Evolutionary conservation across 495 filamentous ascomycete species (phyloP), one percentile per base, ranked within the genome.

Genomic region (Clohesyomyces aquaticus): DNA sequence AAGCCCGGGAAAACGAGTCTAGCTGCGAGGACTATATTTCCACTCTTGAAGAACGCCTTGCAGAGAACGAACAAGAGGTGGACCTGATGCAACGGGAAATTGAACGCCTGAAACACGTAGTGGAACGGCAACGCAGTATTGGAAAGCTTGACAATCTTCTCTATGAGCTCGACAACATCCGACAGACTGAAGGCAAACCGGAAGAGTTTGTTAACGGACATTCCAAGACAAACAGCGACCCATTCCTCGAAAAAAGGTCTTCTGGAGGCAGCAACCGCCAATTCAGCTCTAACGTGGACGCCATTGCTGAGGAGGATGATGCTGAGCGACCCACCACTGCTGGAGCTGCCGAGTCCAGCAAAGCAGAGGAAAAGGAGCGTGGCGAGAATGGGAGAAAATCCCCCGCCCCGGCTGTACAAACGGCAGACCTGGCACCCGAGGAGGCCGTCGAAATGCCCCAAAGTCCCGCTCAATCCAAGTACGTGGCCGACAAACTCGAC

Each of bases 11-110:
- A 55, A 96, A 89, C 71, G 94, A 99, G 77, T 82, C 87, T 21
- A 84, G 86, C 55, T 89, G 84, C 67, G 94, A 99, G 71, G 93
- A 97, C 55, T 99, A 99, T 72, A 98, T 99, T 49, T 93, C 94
- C 2, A 98, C 93, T 1, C 79, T 99, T 32, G 94, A 99, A 75
- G 94, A 98, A 74, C 88, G 94, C 18, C 83, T 99, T 16, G 95
- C 95, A 0, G 94, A 99, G 75, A 85, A 91, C 3, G 94, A 99
- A 69, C 93, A 97, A 72, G 95, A 99, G 70, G 87, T 91, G 71
- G 94, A 98, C 71, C 74, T 96, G 58, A 96, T 98, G 93, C 91
- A 96, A 76, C 88, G 92, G 25, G 94, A 99, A 72, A 89, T 99
- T 68, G 87, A 95, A 73, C 86, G 93, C 38, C 79, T 99, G 32